A percentile compares a stretch with the other conserved stretches of the same genome.
Conservation (phyloP, 2,329 filamentous ascomycete species). For the Huntiella savannae region DNA sequence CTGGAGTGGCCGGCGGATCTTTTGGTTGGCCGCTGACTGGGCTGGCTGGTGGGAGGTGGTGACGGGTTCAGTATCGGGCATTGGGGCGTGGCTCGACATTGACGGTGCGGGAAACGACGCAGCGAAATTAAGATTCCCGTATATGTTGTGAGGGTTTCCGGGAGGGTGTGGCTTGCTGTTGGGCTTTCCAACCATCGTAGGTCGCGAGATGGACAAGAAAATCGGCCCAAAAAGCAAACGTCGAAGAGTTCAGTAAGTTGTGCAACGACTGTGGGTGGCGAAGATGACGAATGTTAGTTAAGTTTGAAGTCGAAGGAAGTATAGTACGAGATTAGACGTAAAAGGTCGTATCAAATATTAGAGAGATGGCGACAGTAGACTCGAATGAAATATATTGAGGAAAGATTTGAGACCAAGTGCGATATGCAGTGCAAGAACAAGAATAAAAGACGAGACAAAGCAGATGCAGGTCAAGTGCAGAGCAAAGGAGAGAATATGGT, state of each 20-base stretch:
- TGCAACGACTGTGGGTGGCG: slow-evolving; percentile 8
- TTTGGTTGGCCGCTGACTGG: not conserved
- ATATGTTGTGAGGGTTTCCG: too few relatives aligned
- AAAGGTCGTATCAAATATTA: not conserved
- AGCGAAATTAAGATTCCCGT: not conserved
- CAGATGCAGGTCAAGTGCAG: not conserved
- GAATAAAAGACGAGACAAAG: not conserved
- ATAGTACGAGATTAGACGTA: not conserved
- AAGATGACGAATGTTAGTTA: not conserved
- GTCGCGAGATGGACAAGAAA: too few relatives aligned
- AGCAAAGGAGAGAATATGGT: not conserved
- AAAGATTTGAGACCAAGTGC: not conserved
- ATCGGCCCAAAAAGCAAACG: too few relatives aligned
- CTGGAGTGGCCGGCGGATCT: slow-evolving; percentile 8
- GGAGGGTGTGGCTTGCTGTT: too few relatives aligned
- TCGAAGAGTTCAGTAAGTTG: slow-evolving; percentile 1
- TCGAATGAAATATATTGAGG: not conserved
- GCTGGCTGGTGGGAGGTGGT: not conserved
- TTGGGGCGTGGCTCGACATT: slow-evolving; percentile 37
- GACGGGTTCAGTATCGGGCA: slow-evolving; percentile 25
- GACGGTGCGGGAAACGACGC: slow-evolving; percentile 18
- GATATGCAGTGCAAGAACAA: not conserved
- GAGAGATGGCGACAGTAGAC: not conserved
- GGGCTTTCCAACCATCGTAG: too few relatives aligned
- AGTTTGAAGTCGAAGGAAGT: not conserved